phyloP scores from a whole-genome alignment of 371 early-diverging fungal genomes.

The Mucor lusitanicus region DNA sequence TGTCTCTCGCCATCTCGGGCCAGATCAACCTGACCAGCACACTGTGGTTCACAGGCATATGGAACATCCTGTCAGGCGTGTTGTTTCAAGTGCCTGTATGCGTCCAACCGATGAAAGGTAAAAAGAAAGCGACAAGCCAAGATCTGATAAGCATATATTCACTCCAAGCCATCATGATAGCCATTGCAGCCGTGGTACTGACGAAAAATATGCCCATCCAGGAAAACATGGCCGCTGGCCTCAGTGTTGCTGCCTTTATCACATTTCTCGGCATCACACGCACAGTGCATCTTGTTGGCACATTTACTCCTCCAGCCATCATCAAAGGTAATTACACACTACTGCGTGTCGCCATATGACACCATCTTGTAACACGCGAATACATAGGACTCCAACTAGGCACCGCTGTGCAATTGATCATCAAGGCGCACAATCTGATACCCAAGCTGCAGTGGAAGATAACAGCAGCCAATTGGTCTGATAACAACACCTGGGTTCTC shows the following conservation, averaged over 20 bases:
- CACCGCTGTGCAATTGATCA: slow-evolving; percentile 75
- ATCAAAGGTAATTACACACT: slow-evolving; percentile 62
- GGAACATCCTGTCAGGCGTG: slow-evolving; percentile 82
- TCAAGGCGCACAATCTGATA: slow-evolving; percentile 70
- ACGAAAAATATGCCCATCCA: slow-evolving; percentile 66
- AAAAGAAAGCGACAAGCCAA: not conserved
- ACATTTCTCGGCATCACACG: slow-evolving; percentile 74
- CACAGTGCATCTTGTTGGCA: slow-evolving; percentile 69
- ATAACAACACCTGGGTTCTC: slow-evolving; percentile 78
- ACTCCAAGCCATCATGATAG: too few species aligned
- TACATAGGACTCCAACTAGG: slow-evolving; percentile 77
- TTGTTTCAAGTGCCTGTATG: slow-evolving; percentile 84
- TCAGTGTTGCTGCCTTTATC: slow-evolving; percentile 64
- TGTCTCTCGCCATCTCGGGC: slow-evolving; percentile 73
- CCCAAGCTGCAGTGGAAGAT: slow-evolving; percentile 33
- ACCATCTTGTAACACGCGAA: slow-evolving; percentile 7
- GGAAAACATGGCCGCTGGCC: slow-evolving; percentile 80
- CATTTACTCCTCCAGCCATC: slow-evolving; percentile 75
- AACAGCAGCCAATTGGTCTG: slow-evolving; percentile 58
- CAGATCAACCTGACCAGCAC: slow-evolving; percentile 82
- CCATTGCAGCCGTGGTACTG: slow-evolving; percentile 84
- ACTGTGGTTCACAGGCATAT: slow-evolving; percentile 86
- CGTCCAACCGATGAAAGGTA: slow-evolving; percentile 86
- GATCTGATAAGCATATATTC: not conserved
- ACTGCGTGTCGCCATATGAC: not conserved